A percentile compares a stretch with the other conserved stretches of the same genome.
phyloP scores from a whole-genome alignment of 345 rosid species.

The Heritiera littoralis region DNA sequence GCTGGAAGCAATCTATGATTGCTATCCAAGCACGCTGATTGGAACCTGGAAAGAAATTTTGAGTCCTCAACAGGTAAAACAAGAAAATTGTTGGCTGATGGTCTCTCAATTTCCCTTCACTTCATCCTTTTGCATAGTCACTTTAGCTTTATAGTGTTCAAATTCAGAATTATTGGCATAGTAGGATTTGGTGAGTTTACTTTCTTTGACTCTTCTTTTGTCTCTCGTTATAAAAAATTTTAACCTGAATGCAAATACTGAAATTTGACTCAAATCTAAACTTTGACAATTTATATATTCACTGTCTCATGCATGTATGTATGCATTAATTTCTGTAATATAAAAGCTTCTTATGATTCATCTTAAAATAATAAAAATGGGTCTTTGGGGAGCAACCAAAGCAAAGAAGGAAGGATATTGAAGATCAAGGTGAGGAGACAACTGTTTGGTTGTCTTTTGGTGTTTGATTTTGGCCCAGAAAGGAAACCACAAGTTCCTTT shows the following conservation, averaged over 20 bases:
- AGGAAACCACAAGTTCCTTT: constrained; percentile 39
- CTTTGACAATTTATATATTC: too few relatives aligned
- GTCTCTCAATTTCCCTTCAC: neutral
- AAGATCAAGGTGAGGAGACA: constrained; percentile 1
- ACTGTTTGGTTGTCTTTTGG: constrained; percentile 42
- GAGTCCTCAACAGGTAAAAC: neutral
- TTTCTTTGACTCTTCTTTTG: neutral
- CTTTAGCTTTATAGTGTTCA: neutral
- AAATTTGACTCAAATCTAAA: too few relatives aligned
- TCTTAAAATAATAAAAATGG: neutral
- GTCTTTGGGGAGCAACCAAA: constrained; percentile 17
- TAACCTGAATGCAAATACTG: too few relatives aligned
- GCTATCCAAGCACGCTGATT: neutral
- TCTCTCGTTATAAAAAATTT: neutral
- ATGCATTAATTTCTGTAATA: neutral
- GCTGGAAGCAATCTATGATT: constrained; percentile 5
- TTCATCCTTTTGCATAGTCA: neutral
- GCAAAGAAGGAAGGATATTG: neutral
- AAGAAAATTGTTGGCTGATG: neutral
- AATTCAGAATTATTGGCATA: neutral
- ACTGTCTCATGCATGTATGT: neutral
- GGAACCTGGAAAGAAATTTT: neutral
- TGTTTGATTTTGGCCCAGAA: constrained; percentile 50
- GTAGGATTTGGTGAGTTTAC: neutral
- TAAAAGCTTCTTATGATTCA: constrained; percentile 12